Evolutionary conservation across 768 basidiomycete genomes (phyloP).

Genomic region (Chalciporus sphaerocephalus): DNA sequence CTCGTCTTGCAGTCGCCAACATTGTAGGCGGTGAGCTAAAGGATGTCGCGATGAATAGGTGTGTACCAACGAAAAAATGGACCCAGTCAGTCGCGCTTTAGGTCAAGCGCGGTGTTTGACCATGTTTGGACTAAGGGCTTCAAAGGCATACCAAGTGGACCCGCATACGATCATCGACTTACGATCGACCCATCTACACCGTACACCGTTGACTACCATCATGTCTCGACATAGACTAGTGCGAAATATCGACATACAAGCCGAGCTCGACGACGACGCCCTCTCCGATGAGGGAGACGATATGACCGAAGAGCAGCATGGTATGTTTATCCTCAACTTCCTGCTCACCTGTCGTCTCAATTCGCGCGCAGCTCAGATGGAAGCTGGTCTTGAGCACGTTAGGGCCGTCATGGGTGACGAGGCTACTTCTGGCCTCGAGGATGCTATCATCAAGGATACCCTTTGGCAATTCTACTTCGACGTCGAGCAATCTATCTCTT

Average conservation of each 20-base stretch:
- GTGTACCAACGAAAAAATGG: neutral
- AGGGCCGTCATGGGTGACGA: conserved; percentile 63
- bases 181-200: conserved; percentile 6
- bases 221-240: conserved; percentile 95
- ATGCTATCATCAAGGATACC: conserved; percentile 68
- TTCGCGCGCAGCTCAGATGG: conserved; percentile 54
- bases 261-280: conserved; percentile 81
- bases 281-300: conserved; percentile 76
- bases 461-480: conserved; percentile 91
- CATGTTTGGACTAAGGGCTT: conserved; percentile 13
- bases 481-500: conserved; percentile 68
- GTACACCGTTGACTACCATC: conserved; percentile 13
- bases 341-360: conserved; percentile 6
- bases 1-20: conserved; percentile 49
- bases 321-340: conserved; percentile 37
- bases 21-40: conserved; percentile 32
- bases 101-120: conserved; percentile 10
- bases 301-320: conserved; percentile 78
- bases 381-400: conserved; percentile 65
- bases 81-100: too few relatives aligned
- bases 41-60: too few relatives aligned
- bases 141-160: too few relatives aligned
- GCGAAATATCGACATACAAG: conserved; percentile 79
- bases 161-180: neutral
- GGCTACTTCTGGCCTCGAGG: conserved; percentile 62